Base-by-base conservation (phyloP, 2,329 filamentous ascomycete species). In the Aspergillus japonicus region DNA sequence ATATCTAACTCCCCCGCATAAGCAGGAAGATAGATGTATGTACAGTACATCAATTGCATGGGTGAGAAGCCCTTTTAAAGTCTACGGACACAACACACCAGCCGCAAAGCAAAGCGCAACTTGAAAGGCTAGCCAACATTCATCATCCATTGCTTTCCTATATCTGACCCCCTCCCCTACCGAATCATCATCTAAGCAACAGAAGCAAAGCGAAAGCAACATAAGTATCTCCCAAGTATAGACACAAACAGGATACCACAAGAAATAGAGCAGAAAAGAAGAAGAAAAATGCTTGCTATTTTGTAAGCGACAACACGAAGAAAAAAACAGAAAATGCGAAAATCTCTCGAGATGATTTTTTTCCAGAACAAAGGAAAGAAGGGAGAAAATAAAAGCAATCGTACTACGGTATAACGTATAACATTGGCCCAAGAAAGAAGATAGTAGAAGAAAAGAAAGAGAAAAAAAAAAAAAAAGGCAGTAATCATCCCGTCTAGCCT, bases 401-500 rank as follows among this genome's bases (percentile, higher is more conserved):
- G 31, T 33, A 55, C 44, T 31, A 62, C 48, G 29, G 50, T 31
- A 58, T 51, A 50, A 60, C 54, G 50, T 31, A 58, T 51, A 50
- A 60, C 54, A 56, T 52, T 33, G 47, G n/a, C 48, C 48, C 42
- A 39, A 44, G 16, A 44, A 44, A 44, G 26, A 29, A 29, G 7
- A 29, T 29, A 29, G 6, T 19, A 12, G 33, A 29, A 56, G 24
- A 48, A 31, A 47, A 44, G 12, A 39, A 26, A 54, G 35, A 44
- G 12, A 39, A 26, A 54, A 29, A 56, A 35, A 14, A 52, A 42
- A 12, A 29, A 59, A 57, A 39, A 14, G 42, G 50, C 56, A 47
- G 44, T 57, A 56, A 33, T 56, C 42, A 21, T 48, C n/a, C n/a
- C 50, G 12, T 16, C 68, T 66, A 79, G 58, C 76, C 76, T 47